Percentiles rank a stretch among this genome's conserved stretches.
Evolutionary conservation across 306 rosid genomes (phyloP).

Genomic region (Clitoria ternatea): DNA sequence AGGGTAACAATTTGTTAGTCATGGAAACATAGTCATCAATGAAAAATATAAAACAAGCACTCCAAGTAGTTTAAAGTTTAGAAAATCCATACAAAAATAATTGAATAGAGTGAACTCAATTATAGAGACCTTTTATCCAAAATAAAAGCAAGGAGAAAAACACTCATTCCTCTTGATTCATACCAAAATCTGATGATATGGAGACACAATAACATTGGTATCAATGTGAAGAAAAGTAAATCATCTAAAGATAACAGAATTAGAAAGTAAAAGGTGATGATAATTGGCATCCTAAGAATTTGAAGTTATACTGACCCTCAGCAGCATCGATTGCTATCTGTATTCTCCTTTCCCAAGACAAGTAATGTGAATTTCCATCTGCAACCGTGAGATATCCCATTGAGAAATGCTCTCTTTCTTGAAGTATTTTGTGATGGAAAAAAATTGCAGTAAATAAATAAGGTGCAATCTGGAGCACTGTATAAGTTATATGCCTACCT

Average conservation of each 20-base stretch:
- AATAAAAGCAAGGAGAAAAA: not conserved
- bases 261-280: not conserved
- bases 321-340: constrained; percentile 69
- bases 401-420: constrained; percentile 4
- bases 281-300: not conserved
- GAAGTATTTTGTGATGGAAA: not conserved
- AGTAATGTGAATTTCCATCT: constrained; percentile 37
- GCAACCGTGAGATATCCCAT: constrained; percentile 31
- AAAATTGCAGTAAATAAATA: not conserved
- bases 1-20: not conserved
- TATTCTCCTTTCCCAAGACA: constrained; percentile 60
- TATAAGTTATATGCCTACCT: constrained; percentile 37
- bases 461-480: not conserved
- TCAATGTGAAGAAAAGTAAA: not conserved
- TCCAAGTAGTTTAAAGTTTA: not conserved
- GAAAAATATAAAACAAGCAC: not conserved
- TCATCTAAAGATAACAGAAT: not conserved
- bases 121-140: not conserved
- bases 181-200: not conserved
- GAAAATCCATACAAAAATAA: not conserved
- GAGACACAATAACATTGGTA: not conserved
- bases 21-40: not conserved
- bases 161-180: not conserved
- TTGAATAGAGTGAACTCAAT: not conserved
- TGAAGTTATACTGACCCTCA: constrained; percentile 40